A percentile compares a stretch with the other conserved stretches of the same genome.
These are phyloP conservation scores for Ceratobasidium sp. DNA, from an alignment of 1,284 basidiomycete genomes.

Conservation along the genomic window DNA sequence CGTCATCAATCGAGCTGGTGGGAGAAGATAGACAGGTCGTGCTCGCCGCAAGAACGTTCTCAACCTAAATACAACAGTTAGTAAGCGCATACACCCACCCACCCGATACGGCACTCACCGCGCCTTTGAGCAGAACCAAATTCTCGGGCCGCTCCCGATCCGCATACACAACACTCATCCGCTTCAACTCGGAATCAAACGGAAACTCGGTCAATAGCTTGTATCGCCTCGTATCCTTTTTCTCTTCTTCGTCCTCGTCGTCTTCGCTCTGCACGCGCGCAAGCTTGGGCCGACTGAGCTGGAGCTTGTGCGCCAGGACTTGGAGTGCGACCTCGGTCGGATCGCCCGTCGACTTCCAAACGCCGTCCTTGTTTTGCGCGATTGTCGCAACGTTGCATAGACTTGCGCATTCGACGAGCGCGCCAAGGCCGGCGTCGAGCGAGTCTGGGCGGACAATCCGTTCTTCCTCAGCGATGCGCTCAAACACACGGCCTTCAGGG, in stretches of 20 bases:
- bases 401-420: conserved; percentile 47
- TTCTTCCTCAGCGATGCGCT: conserved; percentile 20
- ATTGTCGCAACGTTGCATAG: conserved; percentile 66
- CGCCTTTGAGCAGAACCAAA: conserved; percentile 69
- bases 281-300: conserved; percentile 36
- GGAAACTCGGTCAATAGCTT: conserved; percentile 64
- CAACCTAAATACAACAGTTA: conserved; percentile 40
- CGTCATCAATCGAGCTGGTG: conserved; percentile 50
- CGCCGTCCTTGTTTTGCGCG: conserved; percentile 59
- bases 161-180: conserved; percentile 68
- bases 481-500: conserved; percentile 39
- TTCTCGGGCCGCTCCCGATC: conserved; percentile 47
- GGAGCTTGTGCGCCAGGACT: conserved; percentile 66
- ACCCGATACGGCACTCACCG: conserved; percentile 70
- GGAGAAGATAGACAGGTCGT: conserved; percentile 20
- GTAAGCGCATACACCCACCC: conserved; percentile 60
- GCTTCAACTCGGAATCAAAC: conserved; percentile 74
- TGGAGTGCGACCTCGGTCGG: conserved; percentile 78
- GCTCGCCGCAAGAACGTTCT: conserved; percentile 41
- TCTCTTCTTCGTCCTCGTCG: not conserved
- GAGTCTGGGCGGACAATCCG: conserved; percentile 13
- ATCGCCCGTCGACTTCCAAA: conserved; percentile 78
- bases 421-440: conserved; percentile 18
- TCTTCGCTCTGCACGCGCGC: conserved; percentile 36
- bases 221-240: conserved; percentile 44